Evolutionary conservation across 805 yeast species (phyloP).

Genomic region (Starmerella stellata): DNA sequence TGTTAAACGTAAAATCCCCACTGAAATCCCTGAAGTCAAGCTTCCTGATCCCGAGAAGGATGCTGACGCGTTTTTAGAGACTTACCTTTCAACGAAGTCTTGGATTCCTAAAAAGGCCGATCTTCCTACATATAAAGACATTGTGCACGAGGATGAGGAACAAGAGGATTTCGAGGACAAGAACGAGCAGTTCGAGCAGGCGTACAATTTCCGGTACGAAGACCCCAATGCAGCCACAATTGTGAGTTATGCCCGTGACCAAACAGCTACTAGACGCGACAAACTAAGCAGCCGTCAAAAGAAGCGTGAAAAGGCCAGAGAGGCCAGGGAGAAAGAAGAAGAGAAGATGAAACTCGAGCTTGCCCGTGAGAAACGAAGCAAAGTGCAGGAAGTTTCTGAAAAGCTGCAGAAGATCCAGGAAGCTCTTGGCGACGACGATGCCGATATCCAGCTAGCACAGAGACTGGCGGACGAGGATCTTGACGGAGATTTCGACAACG

Average conservation of each 20-base stretch:
- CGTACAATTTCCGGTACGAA: conserved; percentile 87
- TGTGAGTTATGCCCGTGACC: conserved; percentile 80
- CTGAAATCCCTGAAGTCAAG: conserved; percentile 20
- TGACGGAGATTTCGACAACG: conserved; percentile 73
- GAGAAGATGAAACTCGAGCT: conserved; percentile 40
- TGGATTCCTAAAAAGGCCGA: conserved; percentile 52
- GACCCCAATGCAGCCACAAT: conserved; percentile 82
- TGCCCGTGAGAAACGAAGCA: conserved; percentile 53
- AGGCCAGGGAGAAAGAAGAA: conserved; percentile 34
- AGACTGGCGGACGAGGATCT: conserved; percentile 57
- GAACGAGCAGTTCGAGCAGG: conserved; percentile 77
- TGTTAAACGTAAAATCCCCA: conserved; percentile 36
- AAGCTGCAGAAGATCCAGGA: conserved; percentile 45
- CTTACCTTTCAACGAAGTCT: conserved; percentile 58
- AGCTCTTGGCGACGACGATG: conserved; percentile 43
- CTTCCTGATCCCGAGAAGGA: conserved; percentile 48
- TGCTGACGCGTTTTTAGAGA: conserved; percentile 51
- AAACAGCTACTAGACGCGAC: conserved; percentile 76
- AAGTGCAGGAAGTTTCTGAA: conserved; percentile 60
- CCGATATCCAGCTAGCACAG: conserved; percentile 36
- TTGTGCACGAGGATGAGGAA: conserved; percentile 39
- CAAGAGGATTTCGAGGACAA: conserved; percentile 85
- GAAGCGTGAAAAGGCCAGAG: conserved; percentile 56
- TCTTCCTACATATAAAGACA: conserved; percentile 21
- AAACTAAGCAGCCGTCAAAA: conserved; percentile 58